These are phyloP conservation scores for Cadophora gregata DNA, from an alignment of 2,329 filamentous ascomycete genomes.

Conservation along the genomic window DNA sequence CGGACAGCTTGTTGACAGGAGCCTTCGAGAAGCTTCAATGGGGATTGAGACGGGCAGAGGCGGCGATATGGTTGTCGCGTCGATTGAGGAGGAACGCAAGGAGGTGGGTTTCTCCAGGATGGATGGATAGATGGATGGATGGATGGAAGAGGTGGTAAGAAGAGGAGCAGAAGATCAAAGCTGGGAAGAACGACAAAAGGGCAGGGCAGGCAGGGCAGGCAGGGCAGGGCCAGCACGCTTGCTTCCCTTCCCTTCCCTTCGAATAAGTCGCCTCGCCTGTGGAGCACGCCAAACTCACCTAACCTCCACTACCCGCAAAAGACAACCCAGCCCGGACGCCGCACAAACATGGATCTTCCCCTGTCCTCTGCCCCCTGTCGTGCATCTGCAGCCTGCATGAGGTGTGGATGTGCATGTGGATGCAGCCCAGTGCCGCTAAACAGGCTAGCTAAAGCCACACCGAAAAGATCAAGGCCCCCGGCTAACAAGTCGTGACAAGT, in stretches of 20 bases:
- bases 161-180: slow-evolving; percentile 2
- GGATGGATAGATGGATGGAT: not conserved
- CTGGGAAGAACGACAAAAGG: slow-evolving; percentile 1
- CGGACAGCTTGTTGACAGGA: not conserved
- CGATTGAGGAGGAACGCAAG: not conserved
- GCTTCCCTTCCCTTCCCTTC: not conserved
- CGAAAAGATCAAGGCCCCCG: not conserved
- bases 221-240: not conserved
- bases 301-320: not conserved
- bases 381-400: slow-evolving; percentile 28
- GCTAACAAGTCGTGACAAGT: not conserved
- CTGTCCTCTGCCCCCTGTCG: slow-evolving; percentile 24
- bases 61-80: not conserved
- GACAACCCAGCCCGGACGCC: not conserved
- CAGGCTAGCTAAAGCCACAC: not conserved
- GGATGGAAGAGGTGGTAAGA: not conserved
- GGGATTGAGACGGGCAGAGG: slow-evolving; percentile 2
- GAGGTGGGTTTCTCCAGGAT: not conserved
- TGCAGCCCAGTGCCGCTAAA: not conserved
- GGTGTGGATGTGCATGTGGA: too few species aligned
- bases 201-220: not conserved
- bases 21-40: not conserved
- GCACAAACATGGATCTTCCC: not conserved
- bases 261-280: not conserved
- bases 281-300: slow-evolving; percentile 6